These are phyloP conservation scores for Nicotiana knightiana DNA, from an alignment of 257 asterid genomes.

Conservation along the genomic window DNA sequence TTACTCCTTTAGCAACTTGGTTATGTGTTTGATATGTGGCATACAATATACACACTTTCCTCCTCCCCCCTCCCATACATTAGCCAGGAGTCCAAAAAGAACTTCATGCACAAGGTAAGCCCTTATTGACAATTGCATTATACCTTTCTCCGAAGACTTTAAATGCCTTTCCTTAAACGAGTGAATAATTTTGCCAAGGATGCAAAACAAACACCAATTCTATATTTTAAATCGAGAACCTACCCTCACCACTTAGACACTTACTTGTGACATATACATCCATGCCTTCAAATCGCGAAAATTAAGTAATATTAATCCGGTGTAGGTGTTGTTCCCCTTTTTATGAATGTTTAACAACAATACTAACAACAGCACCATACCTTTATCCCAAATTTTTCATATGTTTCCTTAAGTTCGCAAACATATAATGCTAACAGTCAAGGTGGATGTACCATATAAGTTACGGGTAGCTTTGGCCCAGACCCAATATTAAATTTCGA, in stretches of 20 bases:
- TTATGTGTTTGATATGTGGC: background rate
- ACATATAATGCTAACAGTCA: background rate
- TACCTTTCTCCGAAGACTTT: background rate
- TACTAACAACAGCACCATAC: background rate
- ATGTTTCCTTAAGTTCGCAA: background rate
- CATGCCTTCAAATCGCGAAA: background rate
- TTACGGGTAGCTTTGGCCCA: too few species aligned
- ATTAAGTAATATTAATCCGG: background rate
- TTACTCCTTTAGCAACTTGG: background rate
- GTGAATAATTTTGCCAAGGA: background rate
- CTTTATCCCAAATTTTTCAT: background rate
- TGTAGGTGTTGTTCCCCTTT: background rate
- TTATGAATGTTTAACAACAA: background rate
- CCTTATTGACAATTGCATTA: background rate
- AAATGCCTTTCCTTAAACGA: background rate
- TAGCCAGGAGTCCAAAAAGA: background rate
- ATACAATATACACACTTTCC: background rate
- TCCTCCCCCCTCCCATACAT: background rate
- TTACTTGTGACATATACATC: background rate
- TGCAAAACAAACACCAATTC: background rate
- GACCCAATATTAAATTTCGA: too few species aligned
- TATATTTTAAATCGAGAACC: background rate
- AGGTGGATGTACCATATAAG: too few species aligned
- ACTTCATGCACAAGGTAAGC: background rate
- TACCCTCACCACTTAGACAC: background rate